Percentiles rank a stretch among this genome's conserved stretches.
phyloP scores from a whole-genome alignment of 768 basidiomycete genomes.

The Leccinellum albellum region DNA sequence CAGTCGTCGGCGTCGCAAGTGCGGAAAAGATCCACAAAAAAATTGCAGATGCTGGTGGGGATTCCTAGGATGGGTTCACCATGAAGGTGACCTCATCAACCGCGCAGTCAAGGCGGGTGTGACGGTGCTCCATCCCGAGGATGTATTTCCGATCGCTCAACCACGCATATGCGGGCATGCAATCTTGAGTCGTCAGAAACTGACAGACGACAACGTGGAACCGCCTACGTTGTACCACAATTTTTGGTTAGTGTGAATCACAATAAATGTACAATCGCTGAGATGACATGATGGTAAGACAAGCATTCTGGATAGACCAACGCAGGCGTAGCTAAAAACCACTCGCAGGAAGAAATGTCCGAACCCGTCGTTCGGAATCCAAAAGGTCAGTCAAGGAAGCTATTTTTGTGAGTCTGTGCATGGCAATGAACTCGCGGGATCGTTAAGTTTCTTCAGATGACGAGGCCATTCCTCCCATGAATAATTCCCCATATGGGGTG shows the following conservation, averaged over 20 bases:
- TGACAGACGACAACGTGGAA: constrained; percentile 42
- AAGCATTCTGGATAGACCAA: too few species aligned
- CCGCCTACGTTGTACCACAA: constrained; percentile 82
- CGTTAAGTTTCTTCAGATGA: too few species aligned
- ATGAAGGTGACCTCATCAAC: background rate
- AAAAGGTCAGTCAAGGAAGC: too few species aligned
- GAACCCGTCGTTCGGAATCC: too few species aligned
- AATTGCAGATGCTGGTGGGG: constrained; percentile 75
- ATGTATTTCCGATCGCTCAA: constrained; percentile 63
- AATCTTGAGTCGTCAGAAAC: background rate
- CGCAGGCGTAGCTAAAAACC: too few species aligned
- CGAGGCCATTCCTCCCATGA: too few species aligned
- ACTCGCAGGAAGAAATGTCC: too few species aligned
- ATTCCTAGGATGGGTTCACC: background rate
- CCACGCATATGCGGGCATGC: constrained; percentile 42
- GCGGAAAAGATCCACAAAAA: constrained; percentile 85
- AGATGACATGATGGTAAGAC: too few species aligned
- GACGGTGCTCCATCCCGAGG: constrained; percentile 66
- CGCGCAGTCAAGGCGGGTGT: constrained; percentile 73
- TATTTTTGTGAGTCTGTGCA: too few species aligned
- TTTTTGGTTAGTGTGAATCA: constrained; percentile 85
- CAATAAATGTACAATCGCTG: too few species aligned
- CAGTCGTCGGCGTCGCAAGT: constrained; percentile 85
- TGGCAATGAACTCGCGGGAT: too few species aligned
- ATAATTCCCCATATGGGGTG: too few species aligned